Evolutionary conservation across 495 filamentous ascomycete species (phyloP), one percentile per base, ranked within the genome.

Genomic region (Geopyxis carbonaria): DNA sequence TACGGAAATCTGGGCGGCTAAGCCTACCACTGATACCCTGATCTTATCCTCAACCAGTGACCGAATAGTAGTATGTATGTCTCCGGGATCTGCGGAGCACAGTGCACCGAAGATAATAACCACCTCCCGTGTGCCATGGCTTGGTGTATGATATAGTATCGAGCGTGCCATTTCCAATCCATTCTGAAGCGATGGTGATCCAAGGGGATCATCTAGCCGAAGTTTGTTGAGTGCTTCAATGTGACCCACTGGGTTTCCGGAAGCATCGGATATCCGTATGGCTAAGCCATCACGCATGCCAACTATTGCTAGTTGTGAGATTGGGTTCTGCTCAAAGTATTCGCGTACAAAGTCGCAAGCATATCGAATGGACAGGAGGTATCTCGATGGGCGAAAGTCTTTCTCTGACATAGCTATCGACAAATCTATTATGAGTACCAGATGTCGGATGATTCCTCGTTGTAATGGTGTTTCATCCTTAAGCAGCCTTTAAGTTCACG

Each of bases 281-380:
- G 85, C 86, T 11, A 95, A 63, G 10, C 89, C 89, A 59, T 95
- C 91, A 30, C 77, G 73, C 73, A 93, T 86, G 32, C 80, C 87
- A 28, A 97, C 62, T 16, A 95, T 73, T 10, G 78, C 83, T 25
- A 97, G 66, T 54, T 97, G 91, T 21, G 82, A 89, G 57, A 97
- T 95, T n/a, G 89, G 89, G 44, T 97, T 97, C 58, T 97, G 89
- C 58, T 94, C 87, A 56, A 95, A 97, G 60, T 84, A 97, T 48
- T 94, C 91, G 31, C 75, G 69, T 25, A 94, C 78, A 56, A 93
- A 95, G 43, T 81, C 78, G 44, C 77, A 69, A 31, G 85, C 80
- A 62, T 86, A 91, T 47, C 75, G 75, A 43, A 94, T 67, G 6
- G 75, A 75, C 25, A 93, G 67, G 29, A 82, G 68, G 57, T 87